phyloP scores from a whole-genome alignment of 192 early-diverging fungal genomes.

The Coemansia aciculifera region DNA sequence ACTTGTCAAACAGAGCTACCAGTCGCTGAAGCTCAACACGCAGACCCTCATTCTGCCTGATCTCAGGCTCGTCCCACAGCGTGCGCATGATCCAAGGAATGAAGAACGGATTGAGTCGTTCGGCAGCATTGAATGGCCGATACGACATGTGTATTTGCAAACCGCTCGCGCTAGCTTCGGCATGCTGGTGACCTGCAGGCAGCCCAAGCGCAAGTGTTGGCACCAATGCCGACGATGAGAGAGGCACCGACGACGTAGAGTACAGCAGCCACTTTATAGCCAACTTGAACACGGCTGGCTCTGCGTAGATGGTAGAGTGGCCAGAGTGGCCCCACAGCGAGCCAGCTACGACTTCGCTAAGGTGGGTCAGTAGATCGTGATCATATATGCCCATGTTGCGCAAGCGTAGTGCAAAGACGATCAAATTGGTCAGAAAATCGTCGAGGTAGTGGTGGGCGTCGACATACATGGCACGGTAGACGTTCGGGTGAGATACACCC shows the following conservation, averaged over 20 bases:
- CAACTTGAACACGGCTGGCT: conserved; percentile 77
- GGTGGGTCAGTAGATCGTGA: conserved; percentile 80
- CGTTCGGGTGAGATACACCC: conserved; percentile 70
- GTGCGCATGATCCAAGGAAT: conserved; percentile 94
- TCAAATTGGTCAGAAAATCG: conserved; percentile 84
- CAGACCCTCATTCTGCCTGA: conserved; percentile 58
- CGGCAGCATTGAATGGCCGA: conserved; percentile 64
- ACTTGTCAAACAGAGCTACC: conserved; percentile 69
- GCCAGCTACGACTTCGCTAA: conserved; percentile 85
- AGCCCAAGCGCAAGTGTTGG: conserved; percentile 28
- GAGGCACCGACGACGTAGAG: conserved; percentile 34
- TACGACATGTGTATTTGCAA: conserved; percentile 44
- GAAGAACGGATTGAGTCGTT: conserved; percentile 84
- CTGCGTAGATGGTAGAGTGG: conserved; percentile 93
- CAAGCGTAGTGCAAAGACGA: conserved; percentile 83
- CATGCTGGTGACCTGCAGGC: conserved; percentile 28
- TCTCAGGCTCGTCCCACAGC: conserved; percentile 70
- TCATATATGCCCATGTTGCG: conserved; percentile 88
- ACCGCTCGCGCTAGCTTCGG: conserved; percentile 32
- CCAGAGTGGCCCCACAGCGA: conserved; percentile 85
- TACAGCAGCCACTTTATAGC: conserved; percentile 57
- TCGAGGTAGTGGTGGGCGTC: conserved; percentile 77
- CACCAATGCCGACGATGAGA: conserved; percentile 19
- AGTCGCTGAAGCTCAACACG: conserved; percentile 68
- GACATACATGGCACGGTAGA: conserved; percentile 90